A percentile compares a stretch with the other conserved stretches of the same genome.
Conservation (phyloP, 352 stramenopile genomes). For the Pythium chondricola region DNA sequence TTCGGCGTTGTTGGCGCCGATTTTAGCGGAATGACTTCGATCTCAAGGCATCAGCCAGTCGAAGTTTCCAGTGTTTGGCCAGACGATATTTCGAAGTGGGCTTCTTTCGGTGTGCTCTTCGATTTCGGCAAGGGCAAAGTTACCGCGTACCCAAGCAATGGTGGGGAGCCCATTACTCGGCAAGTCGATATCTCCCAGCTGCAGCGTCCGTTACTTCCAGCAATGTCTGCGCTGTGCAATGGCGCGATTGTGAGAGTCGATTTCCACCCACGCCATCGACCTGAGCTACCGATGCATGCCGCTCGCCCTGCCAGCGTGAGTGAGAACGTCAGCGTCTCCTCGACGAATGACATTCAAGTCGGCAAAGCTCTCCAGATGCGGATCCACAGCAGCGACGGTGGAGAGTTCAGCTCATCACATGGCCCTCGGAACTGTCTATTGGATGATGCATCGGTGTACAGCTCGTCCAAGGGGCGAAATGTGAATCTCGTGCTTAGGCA, state of each 20-base stretch:
- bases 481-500: slow-evolving; percentile 79
- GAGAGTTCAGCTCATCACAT: slow-evolving; percentile 77
- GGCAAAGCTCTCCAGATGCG: slow-evolving; percentile 68
- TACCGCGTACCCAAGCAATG: slow-evolving; percentile 45
- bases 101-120: slow-evolving; percentile 66
- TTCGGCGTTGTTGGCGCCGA: slow-evolving; percentile 51
- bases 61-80: slow-evolving; percentile 30
- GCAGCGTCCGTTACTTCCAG: slow-evolving; percentile 42
- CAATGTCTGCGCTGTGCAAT: slow-evolving; percentile 67
- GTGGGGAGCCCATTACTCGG: slow-evolving; percentile 30
- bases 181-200: slow-evolving; percentile 25
- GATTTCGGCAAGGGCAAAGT: slow-evolving; percentile 61
- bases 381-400: slow-evolving; percentile 64
- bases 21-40: slow-evolving; percentile 19
- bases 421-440: slow-evolving; percentile 56
- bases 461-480: slow-evolving; percentile 61
- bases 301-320: slow-evolving; percentile 21
- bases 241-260: slow-evolving; percentile 53
- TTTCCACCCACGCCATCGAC: slow-evolving; percentile 52
- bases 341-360: slow-evolving; percentile 58
- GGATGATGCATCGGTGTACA: slow-evolving; percentile 80
- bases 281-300: slow-evolving; percentile 34
- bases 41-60: slow-evolving; percentile 14
- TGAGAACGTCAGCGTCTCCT: slow-evolving; percentile 36
- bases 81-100: slow-evolving; percentile 30